Percentiles rank a stretch among this genome's conserved stretches.
phyloP scores from a whole-genome alignment of 225 moss, liverwort and hornwort genomes.

The Bryoerythrophyllum caledonicum region DNA sequence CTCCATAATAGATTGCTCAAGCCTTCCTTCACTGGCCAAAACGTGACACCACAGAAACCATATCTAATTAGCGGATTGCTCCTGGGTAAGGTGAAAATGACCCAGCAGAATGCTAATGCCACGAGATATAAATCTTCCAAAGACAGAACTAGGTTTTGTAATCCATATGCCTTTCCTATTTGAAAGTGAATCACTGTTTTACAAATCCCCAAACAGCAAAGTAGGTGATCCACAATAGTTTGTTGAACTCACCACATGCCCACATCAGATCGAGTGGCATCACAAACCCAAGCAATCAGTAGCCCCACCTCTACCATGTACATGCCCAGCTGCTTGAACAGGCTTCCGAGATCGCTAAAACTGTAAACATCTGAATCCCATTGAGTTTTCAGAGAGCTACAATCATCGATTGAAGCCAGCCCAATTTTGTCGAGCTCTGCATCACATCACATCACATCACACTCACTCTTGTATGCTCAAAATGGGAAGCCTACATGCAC shows the following conservation, averaged over 20 bases:
- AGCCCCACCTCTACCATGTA: slow-evolving; percentile 82
- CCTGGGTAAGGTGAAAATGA: too few species aligned
- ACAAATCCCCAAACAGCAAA: too few species aligned
- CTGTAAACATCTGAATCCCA: too few species aligned
- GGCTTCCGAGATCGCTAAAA: slow-evolving; percentile 48
- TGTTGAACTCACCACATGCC: slow-evolving; percentile 39
- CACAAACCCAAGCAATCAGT: slow-evolving; percentile 70
- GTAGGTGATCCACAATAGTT: too few species aligned
- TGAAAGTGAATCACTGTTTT: too few species aligned
- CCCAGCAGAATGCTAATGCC: slow-evolving; percentile 20
- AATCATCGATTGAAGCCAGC: slow-evolving; percentile 23
- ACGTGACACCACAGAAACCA: slow-evolving; percentile 8
- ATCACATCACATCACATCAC: slow-evolving; percentile 23
- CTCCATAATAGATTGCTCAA: slow-evolving; percentile 68
- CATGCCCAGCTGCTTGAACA: slow-evolving; percentile 61
- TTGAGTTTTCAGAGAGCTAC: slow-evolving; percentile 18
- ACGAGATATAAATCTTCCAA: too few species aligned
- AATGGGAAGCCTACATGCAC: slow-evolving; percentile 11
- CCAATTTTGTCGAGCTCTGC: slow-evolving; percentile 33
- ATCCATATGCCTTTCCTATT: too few species aligned
- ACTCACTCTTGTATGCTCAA: slow-evolving; percentile 21
- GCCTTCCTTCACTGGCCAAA: slow-evolving; percentile 44
- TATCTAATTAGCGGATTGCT: too few species aligned
- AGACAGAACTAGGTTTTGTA: too few species aligned
- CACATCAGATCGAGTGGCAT: slow-evolving; percentile 27